phyloP scores from a whole-genome alignment of 2,329 filamentous ascomycete species.

The Xylogone sp. region DNA sequence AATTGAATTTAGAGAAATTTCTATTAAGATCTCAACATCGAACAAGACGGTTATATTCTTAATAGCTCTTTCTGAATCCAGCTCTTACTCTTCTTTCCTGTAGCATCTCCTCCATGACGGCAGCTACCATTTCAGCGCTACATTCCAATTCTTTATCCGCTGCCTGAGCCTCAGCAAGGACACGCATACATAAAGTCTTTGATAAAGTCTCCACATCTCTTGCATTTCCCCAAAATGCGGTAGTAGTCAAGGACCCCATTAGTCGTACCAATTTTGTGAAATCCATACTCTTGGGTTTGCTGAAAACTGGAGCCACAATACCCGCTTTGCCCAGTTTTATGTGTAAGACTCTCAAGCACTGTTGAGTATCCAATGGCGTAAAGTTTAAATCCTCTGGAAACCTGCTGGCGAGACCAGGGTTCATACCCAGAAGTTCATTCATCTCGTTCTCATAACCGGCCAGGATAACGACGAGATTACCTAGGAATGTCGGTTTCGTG shows the following conservation, averaged over 20 bases:
- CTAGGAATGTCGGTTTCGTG: constrained; percentile 38
- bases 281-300: neutral
- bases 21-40: too few species aligned
- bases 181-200: constrained; percentile 8
- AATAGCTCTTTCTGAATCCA: too few species aligned
- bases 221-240: constrained; percentile 15
- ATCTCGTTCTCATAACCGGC: constrained; percentile 53
- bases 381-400: constrained; percentile 42
- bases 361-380: neutral
- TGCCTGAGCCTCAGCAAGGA: constrained; percentile 3
- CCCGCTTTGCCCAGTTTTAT: constrained; percentile 4
- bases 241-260: constrained; percentile 4
- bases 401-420: constrained; percentile 48
- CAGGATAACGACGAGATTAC: constrained; percentile 48
- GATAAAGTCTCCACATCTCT: constrained; percentile 17
- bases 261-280: neutral
- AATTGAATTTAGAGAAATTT: too few species aligned
- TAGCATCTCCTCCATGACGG: constrained; percentile 8
- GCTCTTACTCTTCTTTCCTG: constrained; percentile 3
- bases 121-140: neutral
- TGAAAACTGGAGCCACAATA: constrained; percentile 4
- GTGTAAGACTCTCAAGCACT: constrained; percentile 12
- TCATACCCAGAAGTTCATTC: constrained; percentile 43
- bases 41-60: too few species aligned
- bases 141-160: constrained; percentile 6